phyloP scores from a whole-genome alignment of 768 basidiomycete genomes.

The Termitomyces titanicus region DNA sequence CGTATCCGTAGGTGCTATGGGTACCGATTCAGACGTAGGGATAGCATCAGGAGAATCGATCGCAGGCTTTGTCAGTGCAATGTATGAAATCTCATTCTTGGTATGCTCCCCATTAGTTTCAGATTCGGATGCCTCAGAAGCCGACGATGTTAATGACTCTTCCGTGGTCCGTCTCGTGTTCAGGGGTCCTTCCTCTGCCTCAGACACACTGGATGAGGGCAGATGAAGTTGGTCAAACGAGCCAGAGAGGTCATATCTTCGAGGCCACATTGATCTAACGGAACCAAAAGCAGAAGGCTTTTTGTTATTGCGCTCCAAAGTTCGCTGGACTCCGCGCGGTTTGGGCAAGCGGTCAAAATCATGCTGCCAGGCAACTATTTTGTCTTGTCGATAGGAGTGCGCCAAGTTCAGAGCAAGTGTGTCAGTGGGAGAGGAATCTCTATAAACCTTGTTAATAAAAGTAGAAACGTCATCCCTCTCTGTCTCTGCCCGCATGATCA shows the following conservation, averaged over 20 bases:
- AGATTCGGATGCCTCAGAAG: constrained; percentile 68
- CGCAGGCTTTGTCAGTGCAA: not conserved
- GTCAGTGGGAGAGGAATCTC: constrained; percentile 75
- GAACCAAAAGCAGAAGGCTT: constrained; percentile 65
- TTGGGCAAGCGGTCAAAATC: constrained; percentile 87
- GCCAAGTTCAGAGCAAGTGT: constrained; percentile 86
- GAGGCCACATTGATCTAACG: constrained; percentile 70
- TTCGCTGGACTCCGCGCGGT: constrained; percentile 46
- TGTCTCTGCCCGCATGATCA: constrained; percentile 70
- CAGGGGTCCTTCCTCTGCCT: constrained; percentile 61
- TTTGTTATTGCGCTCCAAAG: constrained; percentile 46
- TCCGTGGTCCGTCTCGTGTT: constrained; percentile 45
- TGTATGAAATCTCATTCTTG: constrained; percentile 9
- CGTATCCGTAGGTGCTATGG: constrained; percentile 2
- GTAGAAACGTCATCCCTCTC: constrained; percentile 71
- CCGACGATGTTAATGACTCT: constrained; percentile 62
- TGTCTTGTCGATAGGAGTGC: constrained; percentile 84
- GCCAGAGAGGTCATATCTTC: constrained; percentile 50
- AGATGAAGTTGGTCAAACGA: constrained; percentile 51
- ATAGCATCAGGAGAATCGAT: constrained; percentile 3
- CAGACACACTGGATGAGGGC: constrained; percentile 67
- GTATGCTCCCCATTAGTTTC: constrained; percentile 35
- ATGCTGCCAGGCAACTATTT: constrained; percentile 94
- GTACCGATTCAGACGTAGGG: constrained; percentile 1
- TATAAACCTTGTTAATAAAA: constrained; percentile 77